Conservation (phyloP, 441 rosid genomes). For the Pelargonium fulgidum region DNA sequence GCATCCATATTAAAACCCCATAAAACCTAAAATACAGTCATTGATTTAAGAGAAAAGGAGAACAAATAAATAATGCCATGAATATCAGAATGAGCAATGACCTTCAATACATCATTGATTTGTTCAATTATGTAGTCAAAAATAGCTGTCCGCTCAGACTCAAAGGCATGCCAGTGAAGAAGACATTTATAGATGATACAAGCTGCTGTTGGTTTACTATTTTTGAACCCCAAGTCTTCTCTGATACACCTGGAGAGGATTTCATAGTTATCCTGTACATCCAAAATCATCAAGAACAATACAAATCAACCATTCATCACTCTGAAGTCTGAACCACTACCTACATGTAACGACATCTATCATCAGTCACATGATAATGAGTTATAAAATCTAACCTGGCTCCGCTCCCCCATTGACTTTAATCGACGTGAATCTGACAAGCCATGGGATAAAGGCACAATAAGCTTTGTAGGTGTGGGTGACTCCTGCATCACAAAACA, state of each 20-base stretch:
- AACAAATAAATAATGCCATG: constrained; percentile 9
- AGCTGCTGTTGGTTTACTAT: constrained; percentile 87
- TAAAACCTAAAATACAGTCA: no score
- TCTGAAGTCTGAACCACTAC: constrained; percentile 10
- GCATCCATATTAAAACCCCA: no score
- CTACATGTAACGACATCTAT: background rate
- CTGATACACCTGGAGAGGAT: constrained; percentile 79
- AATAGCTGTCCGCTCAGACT: constrained; percentile 82
- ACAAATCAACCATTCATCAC: background rate
- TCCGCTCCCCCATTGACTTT: constrained; percentile 76
- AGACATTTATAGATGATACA: constrained; percentile 86
- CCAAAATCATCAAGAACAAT: constrained; percentile 14
- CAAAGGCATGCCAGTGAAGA: constrained; percentile 92
- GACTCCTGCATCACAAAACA: constrained; percentile 60
- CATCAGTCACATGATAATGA: constrained; percentile 5
- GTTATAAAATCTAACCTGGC: constrained; percentile 42
- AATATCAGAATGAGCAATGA: constrained; percentile 20
- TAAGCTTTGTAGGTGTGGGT: constrained; percentile 82
- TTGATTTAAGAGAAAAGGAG: no score
- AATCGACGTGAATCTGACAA: constrained; percentile 74
- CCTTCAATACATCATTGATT: constrained; percentile 82
- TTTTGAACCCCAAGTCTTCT: constrained; percentile 73
- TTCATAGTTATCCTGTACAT: constrained; percentile 75
- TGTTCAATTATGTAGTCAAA: constrained; percentile 89
- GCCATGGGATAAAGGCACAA: constrained; percentile 60